Evolutionary conservation across 2,329 filamentous ascomycete genomes (phyloP).

Genomic region (Myriosclerotinia scirpicola): DNA sequence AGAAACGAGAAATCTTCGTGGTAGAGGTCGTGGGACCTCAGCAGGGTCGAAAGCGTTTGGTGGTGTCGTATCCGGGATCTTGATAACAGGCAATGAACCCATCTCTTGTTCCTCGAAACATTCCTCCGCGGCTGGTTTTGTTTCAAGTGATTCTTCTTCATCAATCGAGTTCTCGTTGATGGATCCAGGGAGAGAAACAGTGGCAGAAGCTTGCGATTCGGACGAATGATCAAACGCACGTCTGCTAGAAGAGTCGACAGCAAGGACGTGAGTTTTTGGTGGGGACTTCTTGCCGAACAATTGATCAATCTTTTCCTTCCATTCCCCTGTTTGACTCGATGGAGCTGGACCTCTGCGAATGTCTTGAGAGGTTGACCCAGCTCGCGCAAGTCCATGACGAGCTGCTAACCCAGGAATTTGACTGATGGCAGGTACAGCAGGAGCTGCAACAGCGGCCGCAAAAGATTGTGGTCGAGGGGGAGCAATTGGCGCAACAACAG

Average conservation of each 20-base stretch:
- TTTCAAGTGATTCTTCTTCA: conserved; percentile 50
- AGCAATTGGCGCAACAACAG: conserved; percentile 45
- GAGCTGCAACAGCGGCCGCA: conserved; percentile 44
- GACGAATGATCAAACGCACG: conserved; percentile 60
- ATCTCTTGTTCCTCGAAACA: conserved; percentile 81
- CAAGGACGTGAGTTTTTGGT: conserved; percentile 59
- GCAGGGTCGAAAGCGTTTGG: conserved; percentile 63
- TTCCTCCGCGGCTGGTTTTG: conserved; percentile 72
- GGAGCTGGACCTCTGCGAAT: conserved; percentile 40
- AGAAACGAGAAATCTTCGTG: conserved; percentile 50
- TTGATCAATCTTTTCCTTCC: conserved; percentile 84
- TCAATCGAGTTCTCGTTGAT: conserved; percentile 36
- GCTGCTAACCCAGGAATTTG: conserved; percentile 27
- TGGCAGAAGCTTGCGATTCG: conserved; percentile 49
- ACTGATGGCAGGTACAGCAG: conserved; percentile 27
- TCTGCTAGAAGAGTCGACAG: conserved; percentile 67
- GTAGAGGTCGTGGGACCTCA: conserved; percentile 54
- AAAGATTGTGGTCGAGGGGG: conserved; percentile 49
- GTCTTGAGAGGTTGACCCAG: conserved; percentile 44
- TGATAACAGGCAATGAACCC: conserved; percentile 71
- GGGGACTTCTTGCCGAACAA: conserved; percentile 61
- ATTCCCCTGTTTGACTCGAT: conserved; percentile 47
- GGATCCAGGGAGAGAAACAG: conserved; percentile 64
- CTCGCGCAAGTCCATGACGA: conserved; percentile 43
- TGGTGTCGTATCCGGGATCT: conserved; percentile 63